Conservation (phyloP, 768 basidiomycete species). For the Pisolithus orientalis region DNA sequence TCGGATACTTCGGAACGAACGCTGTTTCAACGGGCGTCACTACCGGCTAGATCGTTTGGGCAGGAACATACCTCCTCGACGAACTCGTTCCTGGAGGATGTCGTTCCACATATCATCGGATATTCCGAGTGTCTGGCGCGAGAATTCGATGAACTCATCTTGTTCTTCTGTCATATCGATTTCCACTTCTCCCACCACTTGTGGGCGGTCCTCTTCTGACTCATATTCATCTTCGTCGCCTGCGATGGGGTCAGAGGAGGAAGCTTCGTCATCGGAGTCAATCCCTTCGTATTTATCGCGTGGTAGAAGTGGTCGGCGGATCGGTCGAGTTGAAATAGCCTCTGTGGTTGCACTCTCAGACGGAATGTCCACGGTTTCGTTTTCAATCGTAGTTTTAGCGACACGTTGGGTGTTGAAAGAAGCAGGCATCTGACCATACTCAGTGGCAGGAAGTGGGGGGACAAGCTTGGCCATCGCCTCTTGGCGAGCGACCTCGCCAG, state of each 20-base stretch:
- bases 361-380: constrained; percentile 31
- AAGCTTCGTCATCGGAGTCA: constrained; percentile 85
- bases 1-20: constrained; percentile 44
- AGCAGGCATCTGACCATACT: constrained; percentile 86
- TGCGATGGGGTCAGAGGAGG: constrained; percentile 47
- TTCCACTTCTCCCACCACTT: constrained; percentile 78
- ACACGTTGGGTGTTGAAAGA: constrained; percentile 71
- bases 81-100: constrained; percentile 75
- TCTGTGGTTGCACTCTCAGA: constrained; percentile 5
- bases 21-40: constrained; percentile 31
- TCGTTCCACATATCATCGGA: constrained; percentile 81
- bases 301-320: constrained; percentile 74
- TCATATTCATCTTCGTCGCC: constrained; percentile 47
- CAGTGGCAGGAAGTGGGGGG: constrained; percentile 66
- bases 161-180: constrained; percentile 91
- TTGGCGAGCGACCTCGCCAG: constrained; percentile 38
- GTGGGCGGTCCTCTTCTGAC: constrained; percentile 76
- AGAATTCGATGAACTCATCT: constrained; percentile 93
- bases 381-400: constrained; percentile 38
- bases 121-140: constrained; percentile 86
- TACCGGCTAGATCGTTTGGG: constrained; percentile 3
- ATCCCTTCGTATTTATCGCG: constrained; percentile 89
- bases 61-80: constrained; percentile 65
- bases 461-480: constrained; percentile 78
- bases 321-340: constrained; percentile 29